Evolutionary conservation across 768 basidiomycete species (phyloP), one percentile per base, ranked within the genome.

Genomic region (Pleurotus eryngii): DNA sequence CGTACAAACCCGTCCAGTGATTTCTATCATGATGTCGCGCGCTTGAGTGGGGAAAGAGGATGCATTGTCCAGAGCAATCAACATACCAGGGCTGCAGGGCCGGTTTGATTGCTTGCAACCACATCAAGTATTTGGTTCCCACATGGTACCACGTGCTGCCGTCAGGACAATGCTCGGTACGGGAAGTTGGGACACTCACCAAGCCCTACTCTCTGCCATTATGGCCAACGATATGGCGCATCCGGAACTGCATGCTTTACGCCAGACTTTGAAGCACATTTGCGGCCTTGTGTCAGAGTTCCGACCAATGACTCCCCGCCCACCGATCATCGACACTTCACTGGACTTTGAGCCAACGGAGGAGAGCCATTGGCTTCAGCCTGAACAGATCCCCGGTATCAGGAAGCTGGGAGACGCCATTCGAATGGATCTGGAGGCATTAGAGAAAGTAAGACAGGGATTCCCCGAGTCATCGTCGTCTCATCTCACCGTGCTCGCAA

Each of bases 271-370:
- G 3, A 64, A 65, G 40, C 58, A 66, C 11, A 78, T 78, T 9
- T 62, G 76, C 59, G 65, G 71, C 4, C 64, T 71, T 4, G 72
- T 78, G 4, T 65, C 71, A 14, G 65, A 68, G 26, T 79, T 76
- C 56, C 71, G 71, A n/a, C 77, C 77, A 4, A 68, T 70, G 14
- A 68, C 66, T 5, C 58, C 67, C 20, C 64, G 66, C 54, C 77
- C 75, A 3, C 79, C 79, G 18, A 76, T 81, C 53, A 69, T 80
- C 17, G 78, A 81, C 59, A 78, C 78, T 14, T 78, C 76, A 8
- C 59, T 73, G 11, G 72, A 76, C 17, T 58, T 63, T 14, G 73
- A 71, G 50, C 60, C 67, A 20, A 59, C 57, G 14, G 77, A 78
- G 30, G 76, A 78, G 22, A 72, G 68, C 24, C 74, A 74, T 46